Percentiles rank a stretch among this genome's conserved stretches.
phyloP scores from a whole-genome alignment of 768 basidiomycete species.

The Leccinum boreale region DNA sequence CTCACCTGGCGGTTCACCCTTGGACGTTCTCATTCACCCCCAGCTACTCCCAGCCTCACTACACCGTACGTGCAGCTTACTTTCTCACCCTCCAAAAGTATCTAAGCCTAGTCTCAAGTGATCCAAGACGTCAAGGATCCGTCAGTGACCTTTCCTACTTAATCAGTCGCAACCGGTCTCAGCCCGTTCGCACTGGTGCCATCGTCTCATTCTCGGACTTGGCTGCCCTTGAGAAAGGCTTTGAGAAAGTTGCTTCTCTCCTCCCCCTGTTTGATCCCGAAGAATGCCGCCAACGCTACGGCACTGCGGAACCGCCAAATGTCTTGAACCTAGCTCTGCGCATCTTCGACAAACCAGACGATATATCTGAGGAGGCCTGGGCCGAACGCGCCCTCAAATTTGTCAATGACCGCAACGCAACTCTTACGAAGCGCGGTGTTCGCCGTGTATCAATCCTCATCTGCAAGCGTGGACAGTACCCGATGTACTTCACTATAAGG shows the following conservation, averaged over 20 bases:
- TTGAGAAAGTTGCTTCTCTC: slow-evolving; percentile 65
- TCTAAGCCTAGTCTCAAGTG: slow-evolving; percentile 33
- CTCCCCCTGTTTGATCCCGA: slow-evolving; percentile 71
- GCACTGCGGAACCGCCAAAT: slow-evolving; percentile 76
- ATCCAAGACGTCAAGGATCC: slow-evolving; percentile 78
- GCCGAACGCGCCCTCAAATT: slow-evolving; percentile 67
- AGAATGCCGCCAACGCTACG: slow-evolving; percentile 77
- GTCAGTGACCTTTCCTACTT: slow-evolving; percentile 96
- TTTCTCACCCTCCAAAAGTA: background rate
- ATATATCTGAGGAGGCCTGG: slow-evolving; percentile 75
- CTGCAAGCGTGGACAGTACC: slow-evolving; percentile 89
- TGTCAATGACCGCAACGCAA: slow-evolving; percentile 61
- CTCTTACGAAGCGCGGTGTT: slow-evolving; percentile 73
- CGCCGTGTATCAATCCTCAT: slow-evolving; percentile 91
- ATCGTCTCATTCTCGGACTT: slow-evolving; percentile 88
- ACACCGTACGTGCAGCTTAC: slow-evolving; percentile 22
- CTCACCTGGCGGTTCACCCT: slow-evolving; percentile 97
- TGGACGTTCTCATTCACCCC: slow-evolving; percentile 82
- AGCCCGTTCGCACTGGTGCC: slow-evolving; percentile 87
- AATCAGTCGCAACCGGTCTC: slow-evolving; percentile 80
- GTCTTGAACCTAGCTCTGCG: slow-evolving; percentile 94
- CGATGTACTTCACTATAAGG: slow-evolving; percentile 91
- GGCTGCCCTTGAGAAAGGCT: slow-evolving; percentile 63
- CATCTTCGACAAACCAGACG: slow-evolving; percentile 77
- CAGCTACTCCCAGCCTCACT: slow-evolving; percentile 71